Evolutionary conservation across 2,329 filamentous ascomycete genomes (phyloP), one percentile per base, ranked within the genome.

Genomic region (Aspergillus terreus): DNA sequence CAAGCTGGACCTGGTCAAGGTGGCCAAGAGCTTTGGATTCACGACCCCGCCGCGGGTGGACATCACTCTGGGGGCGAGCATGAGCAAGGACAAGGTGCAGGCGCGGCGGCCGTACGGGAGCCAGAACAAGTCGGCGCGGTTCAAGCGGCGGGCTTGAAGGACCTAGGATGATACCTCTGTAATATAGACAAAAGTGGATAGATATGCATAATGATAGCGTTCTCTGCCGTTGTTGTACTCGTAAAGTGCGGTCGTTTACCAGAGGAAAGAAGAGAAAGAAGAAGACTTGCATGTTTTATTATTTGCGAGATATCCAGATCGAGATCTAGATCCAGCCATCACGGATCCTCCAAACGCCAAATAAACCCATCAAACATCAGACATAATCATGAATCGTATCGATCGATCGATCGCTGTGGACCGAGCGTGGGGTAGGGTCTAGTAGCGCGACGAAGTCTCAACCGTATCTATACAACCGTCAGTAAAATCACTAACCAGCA

Each of bases 1-100:
- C 70, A 89, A 90, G 67, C 77, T 94, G 11, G 90, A 95, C 67
- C 77, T 95, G 15, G 83, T 86, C 63, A 92, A 92, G 74, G 85
- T 95, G 3, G 88, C 88, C 47, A 92, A 90, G 78, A 83, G 84
- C 58, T 95, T 94, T 66, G 90, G 90, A 0, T 95, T 95, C 71
- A 72, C 78, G 4, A 82, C 84, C 0, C 88, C 90, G 15, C 90
- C 90, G 3, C 78, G 88, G 49, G 85, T 95, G 35, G 89, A 95
- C 67, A 85, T 95, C 60, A 83, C 83, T 44, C 75, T 95, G 11
- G 88, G 88, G 0, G 84, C 88, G 4, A 88, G 89, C 66, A 82
- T 94, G 83, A 80, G 82, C 63, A 78, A 84, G 59, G 84, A 87
- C 63, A 88, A 88, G 75, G 88, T 88, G 74, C 79, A 81, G 46